Base-by-base conservation (phyloP, 352 stramenopile genomes). In the Peronospora farinosa region DNA sequence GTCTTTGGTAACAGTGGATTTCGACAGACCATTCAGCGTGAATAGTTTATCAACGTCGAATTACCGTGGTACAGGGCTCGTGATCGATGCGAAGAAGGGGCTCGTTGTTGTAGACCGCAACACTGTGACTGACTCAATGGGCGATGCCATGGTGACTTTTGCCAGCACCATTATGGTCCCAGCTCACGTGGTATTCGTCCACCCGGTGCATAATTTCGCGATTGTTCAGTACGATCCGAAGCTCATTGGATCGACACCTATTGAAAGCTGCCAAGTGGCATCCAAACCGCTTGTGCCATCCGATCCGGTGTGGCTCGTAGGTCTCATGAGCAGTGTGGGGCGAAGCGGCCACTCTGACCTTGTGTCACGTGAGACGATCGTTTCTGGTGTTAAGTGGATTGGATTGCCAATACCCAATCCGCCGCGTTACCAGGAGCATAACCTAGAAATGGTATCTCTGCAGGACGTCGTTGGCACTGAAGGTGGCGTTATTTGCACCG, bases 121-220 rank as follows among this genome's bases (percentile, higher is more conserved):
- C 56, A 97, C 90, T 5, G 88, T 96, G 19, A 92, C 85, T 3
- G 85, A 92, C 48, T 83, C 79, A 30, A 64, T 96, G 23, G 85
- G 86, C 23, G 86, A 96, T 55, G 78, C 84, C 12, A 88, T 86
- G 66, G 79, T 97, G 13, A 95, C 88, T 9, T 92, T 97, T 51
- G 87, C 84, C 0, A 93, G 81, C 54, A 93, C 83, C n/a, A 85
- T 93, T 12, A 85, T 95, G 52, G 78, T 93, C 9, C 84, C 86
- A 0, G 87, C 79, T 8, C 72, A 85, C 15, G 81, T 96, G 0
- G 68, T 95, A n/a, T 96, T 96, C 46, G 83, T 96, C 1, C 90
- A 97, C 52, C 90, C 90, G 5, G 77, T 95, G 49, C 87, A 96
- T 67, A 96, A 97, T 59, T 96, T 97, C 49, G 82, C 84, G 7